These are phyloP conservation scores for Escallonia herrerae DNA, from an alignment of 129 eudicot species.

Conservation along the genomic window DNA sequence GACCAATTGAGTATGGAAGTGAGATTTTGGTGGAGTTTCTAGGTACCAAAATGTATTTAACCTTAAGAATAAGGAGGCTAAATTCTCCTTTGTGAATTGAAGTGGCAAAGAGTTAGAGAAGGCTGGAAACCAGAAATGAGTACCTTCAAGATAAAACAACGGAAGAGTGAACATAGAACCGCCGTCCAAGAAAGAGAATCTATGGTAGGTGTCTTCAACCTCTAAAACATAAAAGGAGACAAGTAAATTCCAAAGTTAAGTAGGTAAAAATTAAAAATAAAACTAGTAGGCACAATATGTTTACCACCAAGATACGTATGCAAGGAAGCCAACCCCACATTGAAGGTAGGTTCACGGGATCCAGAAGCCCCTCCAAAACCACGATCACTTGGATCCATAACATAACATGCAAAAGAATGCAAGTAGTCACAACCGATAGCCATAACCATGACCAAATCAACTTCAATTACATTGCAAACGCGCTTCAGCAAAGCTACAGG, in stretches of 20 bases:
- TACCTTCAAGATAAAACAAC: conserved; percentile 86
- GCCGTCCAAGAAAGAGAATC: conserved; percentile 72
- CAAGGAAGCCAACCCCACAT: conserved; percentile 66
- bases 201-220: conserved; percentile 81
- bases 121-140: too few species aligned
- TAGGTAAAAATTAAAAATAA: background rate
- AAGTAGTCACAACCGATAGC: background rate
- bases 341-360: conserved; percentile 48
- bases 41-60: too few species aligned
- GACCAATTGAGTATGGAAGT: too few species aligned
- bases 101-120: too few species aligned
- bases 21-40: too few species aligned
- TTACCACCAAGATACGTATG: conserved; percentile 97
- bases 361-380: conserved; percentile 38
- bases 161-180: conserved; percentile 69
- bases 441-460: background rate
- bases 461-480: background rate
- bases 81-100: too few species aligned
- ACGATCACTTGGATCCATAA: conserved; percentile 28
- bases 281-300: conserved; percentile 4
- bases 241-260: conserved; percentile 3
- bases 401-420: conserved; percentile 10
- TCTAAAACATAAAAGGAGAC: conserved; percentile 35
- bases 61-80: too few species aligned
- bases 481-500: too few species aligned